Percentiles rank a stretch among this genome's conserved stretches.
Conservation (phyloP, 306 rosid species). For the Begonia masoniana region DNA sequence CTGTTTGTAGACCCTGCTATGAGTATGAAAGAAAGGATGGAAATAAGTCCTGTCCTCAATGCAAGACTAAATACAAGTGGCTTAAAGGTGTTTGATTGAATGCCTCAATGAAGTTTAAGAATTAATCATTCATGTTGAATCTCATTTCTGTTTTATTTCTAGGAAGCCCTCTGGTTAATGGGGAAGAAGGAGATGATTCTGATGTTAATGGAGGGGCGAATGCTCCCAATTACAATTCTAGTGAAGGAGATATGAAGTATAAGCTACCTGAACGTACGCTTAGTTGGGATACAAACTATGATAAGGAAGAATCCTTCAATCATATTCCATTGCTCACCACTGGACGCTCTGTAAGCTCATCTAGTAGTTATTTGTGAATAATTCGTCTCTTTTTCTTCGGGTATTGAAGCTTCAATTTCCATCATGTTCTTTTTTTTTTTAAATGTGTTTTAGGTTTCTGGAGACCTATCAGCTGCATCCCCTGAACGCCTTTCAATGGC, state of each 20-base stretch:
- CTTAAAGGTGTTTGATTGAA: slow-evolving; percentile 50
- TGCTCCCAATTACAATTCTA: slow-evolving; percentile 50
- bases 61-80: slow-evolving; percentile 83
- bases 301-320: slow-evolving; percentile 73
- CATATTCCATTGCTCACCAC: slow-evolving; percentile 47
- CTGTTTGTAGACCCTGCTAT: slow-evolving; percentile 92
- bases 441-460: slow-evolving; percentile 49
- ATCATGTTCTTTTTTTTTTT: neutral
- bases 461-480: slow-evolving; percentile 95
- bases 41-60: slow-evolving; percentile 92
- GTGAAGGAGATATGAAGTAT: slow-evolving; percentile 57
- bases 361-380: slow-evolving; percentile 33
- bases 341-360: slow-evolving; percentile 33
- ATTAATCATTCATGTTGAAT: neutral
- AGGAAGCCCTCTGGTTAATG: slow-evolving; percentile 88
- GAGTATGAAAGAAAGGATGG: slow-evolving; percentile 99
- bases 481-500: slow-evolving; percentile 91
- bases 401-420: slow-evolving; percentile 7
- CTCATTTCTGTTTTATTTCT: neutral
- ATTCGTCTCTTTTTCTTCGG: slow-evolving; percentile 5
- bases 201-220: slow-evolving; percentile 46
- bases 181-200: slow-evolving; percentile 61
- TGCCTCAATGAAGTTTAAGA: neutral
- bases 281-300: slow-evolving; percentile 78
- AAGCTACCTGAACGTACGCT: slow-evolving; percentile 81